Evolutionary conservation across 768 basidiomycete genomes (phyloP), one percentile per base, ranked within the genome.

Genomic region (Sistotremastrum suecicum): DNA sequence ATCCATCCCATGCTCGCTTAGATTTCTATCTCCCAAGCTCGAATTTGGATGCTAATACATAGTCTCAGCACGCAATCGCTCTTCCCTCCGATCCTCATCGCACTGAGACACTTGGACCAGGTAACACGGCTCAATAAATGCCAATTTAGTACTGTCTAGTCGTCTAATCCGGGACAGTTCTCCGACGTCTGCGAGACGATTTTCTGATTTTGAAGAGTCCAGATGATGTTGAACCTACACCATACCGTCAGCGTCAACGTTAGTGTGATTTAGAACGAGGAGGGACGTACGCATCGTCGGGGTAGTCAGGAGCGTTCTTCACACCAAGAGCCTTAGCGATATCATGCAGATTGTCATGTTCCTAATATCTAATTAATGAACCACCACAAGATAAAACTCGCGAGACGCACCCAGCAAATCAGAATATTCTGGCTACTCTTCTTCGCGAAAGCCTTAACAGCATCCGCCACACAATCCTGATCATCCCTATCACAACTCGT

Each of bases 401-500:
- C 1, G 20, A 9, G 8, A 7, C 42, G 9, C 37, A 43, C 47
- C 50, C 50, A 50, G 43, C 50, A 50, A 29, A 50, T 50, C 9
- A 50, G 39, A 37, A 50, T 37, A 36, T 50, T 50, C 29, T 7
- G 5, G 32, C 37, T 43, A 30, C 35, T 42, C 5, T 4, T 34
- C 35, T 11, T 37, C 20, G 41, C 48, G 42, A 50, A 50, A 8
- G 12, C 39, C 39, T 10, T 12, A 3, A 50, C 50, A 7, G 50
- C 50, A 46, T 42, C 47, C 6, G 47, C 47, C 5, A 50, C 50
- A 20, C 47, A 48, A 29, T 37, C 41, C 11, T 46, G 37, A 42
- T 50, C 50, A 32, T 50, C 47, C 9, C 50, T 12, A 31, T 50
- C 50, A 39, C 50, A 50, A 39, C 48, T 50, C 12, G 42, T 50